These are phyloP conservation scores for Dissoconium aciculare DNA, from an alignment of 2,329 filamentous ascomycete species.

Conservation along the genomic window DNA sequence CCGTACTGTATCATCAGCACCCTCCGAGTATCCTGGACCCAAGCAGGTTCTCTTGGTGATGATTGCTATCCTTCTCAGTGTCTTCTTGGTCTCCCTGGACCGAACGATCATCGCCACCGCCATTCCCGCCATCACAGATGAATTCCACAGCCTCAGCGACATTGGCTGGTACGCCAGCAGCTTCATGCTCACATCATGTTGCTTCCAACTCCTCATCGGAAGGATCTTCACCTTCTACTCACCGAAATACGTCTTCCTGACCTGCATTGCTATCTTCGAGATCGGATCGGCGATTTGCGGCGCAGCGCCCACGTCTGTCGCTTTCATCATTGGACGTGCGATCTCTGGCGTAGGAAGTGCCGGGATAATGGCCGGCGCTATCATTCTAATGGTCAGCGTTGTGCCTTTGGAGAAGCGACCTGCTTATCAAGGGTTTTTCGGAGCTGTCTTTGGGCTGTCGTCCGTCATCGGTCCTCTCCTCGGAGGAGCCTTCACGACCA, in stretches of 20 bases:
- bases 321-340: slow-evolving; percentile 29
- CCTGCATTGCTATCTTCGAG: slow-evolving; percentile 35
- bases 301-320: slow-evolving; percentile 23
- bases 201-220: slow-evolving; percentile 33
- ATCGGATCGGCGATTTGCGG: slow-evolving; percentile 42
- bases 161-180: slow-evolving; percentile 28
- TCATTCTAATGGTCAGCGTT: slow-evolving; percentile 32
- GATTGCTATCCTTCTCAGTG: slow-evolving; percentile 15
- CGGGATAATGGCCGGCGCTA: slow-evolving; percentile 22
- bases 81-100: slow-evolving; percentile 19
- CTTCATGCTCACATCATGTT: slow-evolving; percentile 31
- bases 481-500: slow-evolving; percentile 30
- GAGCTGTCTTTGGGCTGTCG: slow-evolving; percentile 25
- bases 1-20: slow-evolving; percentile 9
- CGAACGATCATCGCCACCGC: slow-evolving; percentile 25
- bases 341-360: slow-evolving; percentile 29
- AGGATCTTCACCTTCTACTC: slow-evolving; percentile 33
- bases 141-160: slow-evolving; percentile 28
- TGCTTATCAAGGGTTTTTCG: slow-evolving; percentile 25
- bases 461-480: slow-evolving; percentile 31
- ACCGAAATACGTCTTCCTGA: slow-evolving; percentile 25
- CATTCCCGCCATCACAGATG: slow-evolving; percentile 26
- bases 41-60: slow-evolving; percentile 12
- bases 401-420: slow-evolving; percentile 29
- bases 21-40: slow-evolving; percentile 11